phyloP scores from a whole-genome alignment of 2,329 filamentous ascomycete species.

The Colletotrichum navitas region DNA sequence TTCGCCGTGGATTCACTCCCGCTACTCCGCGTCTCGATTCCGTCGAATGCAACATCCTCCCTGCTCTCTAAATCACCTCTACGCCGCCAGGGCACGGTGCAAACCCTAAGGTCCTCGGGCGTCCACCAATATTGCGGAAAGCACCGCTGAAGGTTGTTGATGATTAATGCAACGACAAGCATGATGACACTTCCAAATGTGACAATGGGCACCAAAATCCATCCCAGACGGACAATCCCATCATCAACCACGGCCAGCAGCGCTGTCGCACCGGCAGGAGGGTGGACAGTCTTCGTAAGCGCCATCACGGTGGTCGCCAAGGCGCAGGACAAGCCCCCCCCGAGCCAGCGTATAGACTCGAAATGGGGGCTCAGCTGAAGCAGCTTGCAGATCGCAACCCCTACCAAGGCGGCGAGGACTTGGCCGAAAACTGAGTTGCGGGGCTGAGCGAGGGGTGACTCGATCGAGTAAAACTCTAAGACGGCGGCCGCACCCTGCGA shows the following conservation, averaged over 20 bases:
- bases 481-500: constrained; percentile 78
- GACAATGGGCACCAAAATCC: constrained; percentile 75
- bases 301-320: constrained; percentile 74
- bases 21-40: constrained; percentile 11
- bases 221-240: constrained; percentile 69
- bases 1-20: constrained; percentile 21
- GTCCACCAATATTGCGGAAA: constrained; percentile 82
- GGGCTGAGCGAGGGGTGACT: constrained; percentile 79
- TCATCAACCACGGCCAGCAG: constrained; percentile 74
- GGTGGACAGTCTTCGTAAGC: constrained; percentile 78
- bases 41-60: neutral
- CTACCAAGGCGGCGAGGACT: constrained; percentile 70
- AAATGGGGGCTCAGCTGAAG: constrained; percentile 66
- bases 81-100: constrained; percentile 22
- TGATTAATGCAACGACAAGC: constrained; percentile 69
- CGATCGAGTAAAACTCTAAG: constrained; percentile 79
- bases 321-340: constrained; percentile 74
- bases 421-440: constrained; percentile 79
- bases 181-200: constrained; percentile 72
- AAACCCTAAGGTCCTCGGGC: constrained; percentile 49
- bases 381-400: constrained; percentile 73
- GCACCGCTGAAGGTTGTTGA: constrained; percentile 77
- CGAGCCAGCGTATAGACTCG: constrained; percentile 71
- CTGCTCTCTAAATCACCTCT: constrained; percentile 21
- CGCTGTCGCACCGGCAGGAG: constrained; percentile 80